Evolutionary conservation across 2,329 filamentous ascomycete genomes (phyloP), one percentile per base, ranked within the genome.

Genomic region (Calycina herbarum): DNA sequence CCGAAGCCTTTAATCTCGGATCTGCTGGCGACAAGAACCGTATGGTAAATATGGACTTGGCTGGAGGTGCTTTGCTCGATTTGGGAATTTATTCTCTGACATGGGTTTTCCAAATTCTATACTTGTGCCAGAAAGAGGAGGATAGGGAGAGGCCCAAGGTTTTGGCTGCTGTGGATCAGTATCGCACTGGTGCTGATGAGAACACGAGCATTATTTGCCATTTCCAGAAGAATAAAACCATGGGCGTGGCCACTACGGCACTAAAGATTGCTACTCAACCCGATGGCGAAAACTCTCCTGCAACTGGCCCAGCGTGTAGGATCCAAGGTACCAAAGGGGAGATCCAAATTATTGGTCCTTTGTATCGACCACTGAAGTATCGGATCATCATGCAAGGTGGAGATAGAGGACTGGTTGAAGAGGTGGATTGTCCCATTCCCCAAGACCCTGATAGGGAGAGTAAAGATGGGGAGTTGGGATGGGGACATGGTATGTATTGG

Each of bases 81-180:
- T 78, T 91, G 62, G 89, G 89, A 15, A 88, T 91, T 72, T 91
- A 92, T 76, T 82, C 86, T 54, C 75, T 91, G 63, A 91, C 88
- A 13, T 91, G 89, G 89, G 83, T 89, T 51, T 90, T 89, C 79
- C 87, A 90, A 76, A 87, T 84, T 29, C 79, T 91, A n/a, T 91
- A 91, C 76, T 85, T 87, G 72, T 87, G 86, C 1, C 85, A 89
- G 61, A 80, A 84, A 2, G 76, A 76, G 5, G 61, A 58, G 20
- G 57, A 68, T 54, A 67, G 68, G 51, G 71, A 86, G 73, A 73
- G 82, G 7, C 89, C 89, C 0, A 81, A 78, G 48, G 83, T 91
- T 4, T 76, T 82, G 11, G 82, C 86, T 17, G 74, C 81, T n/a
- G 83, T 89, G 71, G 80, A 81, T 59, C 86, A 86, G 69, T 87